Evolutionary conservation across 495 filamentous ascomycete genomes (phyloP), one percentile per base, ranked within the genome.

Genomic region (Daldinia grandis): DNA sequence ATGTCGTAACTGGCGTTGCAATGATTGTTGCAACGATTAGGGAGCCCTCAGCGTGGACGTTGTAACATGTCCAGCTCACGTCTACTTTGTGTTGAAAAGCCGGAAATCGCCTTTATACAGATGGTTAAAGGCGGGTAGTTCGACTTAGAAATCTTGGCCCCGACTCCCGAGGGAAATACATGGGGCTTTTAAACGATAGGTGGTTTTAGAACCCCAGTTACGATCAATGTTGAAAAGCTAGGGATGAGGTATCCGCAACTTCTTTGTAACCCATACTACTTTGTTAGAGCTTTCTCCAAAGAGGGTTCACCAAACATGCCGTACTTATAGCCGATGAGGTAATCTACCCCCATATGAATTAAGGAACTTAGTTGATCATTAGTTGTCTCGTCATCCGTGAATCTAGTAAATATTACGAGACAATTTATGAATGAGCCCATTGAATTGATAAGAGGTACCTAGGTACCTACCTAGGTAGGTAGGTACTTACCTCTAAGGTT

Each of bases 1-100:
- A 9, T 64, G 28, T 10, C 73, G 68, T 17, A 72, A 66, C 27
- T 79, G 77, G 77, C 58, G 58, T 27, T 79, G 77, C 61, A 76
- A 79, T 57, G 33, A 62, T 25, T 79, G 76, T 21, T 71, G 55
- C 28, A 58, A 25, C 8, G 4, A 47, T 24, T 68, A 55, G 21
- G 12, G 31, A 28, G 30, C 1, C 24, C 35, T 4, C 25, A 15
- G 24, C 6, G 17, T 25, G 35, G 33, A 42, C 15, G 10, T 50
- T 57, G 30, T 44, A 14, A 30, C 47, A 30, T 27, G 27, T 33
- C 35, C 40, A 58, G 19, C 19, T 6, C 14, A 17, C 62, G 38
- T 27, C 24, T 35, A 17, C 38, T 19, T 25, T 4, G 14, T 8
- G 21, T 37, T 42, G 4, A 6, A 6, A 40, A 63, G 19, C 9